Conservation (phyloP, 352 stramenopile genomes). For the Globisporangium spinosum region DNA sequence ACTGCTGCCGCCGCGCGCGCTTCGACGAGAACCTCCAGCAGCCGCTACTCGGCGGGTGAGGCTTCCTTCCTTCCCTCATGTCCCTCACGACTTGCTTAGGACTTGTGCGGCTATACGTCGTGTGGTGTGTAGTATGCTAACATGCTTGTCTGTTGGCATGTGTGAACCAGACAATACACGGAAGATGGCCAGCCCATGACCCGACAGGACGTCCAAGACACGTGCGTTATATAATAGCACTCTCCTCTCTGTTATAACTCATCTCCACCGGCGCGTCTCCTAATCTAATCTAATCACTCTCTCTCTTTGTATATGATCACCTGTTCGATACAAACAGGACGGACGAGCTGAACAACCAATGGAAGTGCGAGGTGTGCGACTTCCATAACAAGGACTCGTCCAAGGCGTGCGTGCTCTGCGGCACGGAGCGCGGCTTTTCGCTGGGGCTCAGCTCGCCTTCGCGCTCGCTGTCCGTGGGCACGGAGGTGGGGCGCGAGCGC, state of each 20-base stretch:
- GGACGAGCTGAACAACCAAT: conserved; percentile 78
- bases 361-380: conserved; percentile 87
- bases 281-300: not conserved
- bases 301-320: not conserved
- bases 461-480: conserved; percentile 35
- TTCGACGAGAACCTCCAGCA: conserved; percentile 88
- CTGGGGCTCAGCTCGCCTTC: conserved; percentile 55
- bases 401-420: conserved; percentile 75
- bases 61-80: not conserved
- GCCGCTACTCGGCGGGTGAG: conserved; percentile 63
- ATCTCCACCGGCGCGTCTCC: not conserved
- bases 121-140: not conserved
- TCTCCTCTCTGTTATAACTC: not conserved
- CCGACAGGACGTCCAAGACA: conserved; percentile 82
- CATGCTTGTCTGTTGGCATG: not conserved
- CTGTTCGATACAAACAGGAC: conserved; percentile 23
- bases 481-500: conserved; percentile 40
- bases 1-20: conserved; percentile 79
- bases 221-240: conserved; percentile 16
- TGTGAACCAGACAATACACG: conserved; percentile 61
- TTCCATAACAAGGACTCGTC: conserved; percentile 85
- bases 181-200: conserved; percentile 86
- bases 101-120: not conserved
- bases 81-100: not conserved
- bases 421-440: conserved; percentile 78